These are phyloP conservation scores for Tricholoma saponaceum DNA, from an alignment of 768 basidiomycete genomes.

Conservation along the genomic window DNA sequence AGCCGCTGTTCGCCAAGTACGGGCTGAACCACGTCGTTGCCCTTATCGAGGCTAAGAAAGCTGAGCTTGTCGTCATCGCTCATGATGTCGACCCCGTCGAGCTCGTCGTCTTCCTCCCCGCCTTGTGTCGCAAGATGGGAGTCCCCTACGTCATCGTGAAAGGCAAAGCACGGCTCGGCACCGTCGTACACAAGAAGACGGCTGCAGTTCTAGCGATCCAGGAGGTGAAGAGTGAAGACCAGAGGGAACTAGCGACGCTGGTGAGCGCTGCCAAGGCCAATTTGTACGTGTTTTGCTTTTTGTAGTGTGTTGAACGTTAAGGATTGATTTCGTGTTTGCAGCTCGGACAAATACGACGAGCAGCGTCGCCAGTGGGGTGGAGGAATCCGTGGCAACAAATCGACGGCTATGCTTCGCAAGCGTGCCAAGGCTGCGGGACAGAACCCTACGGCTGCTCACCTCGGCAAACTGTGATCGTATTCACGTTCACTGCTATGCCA, in stretches of 20 bases:
- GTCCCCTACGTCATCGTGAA: too few species aligned
- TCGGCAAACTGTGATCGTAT: constrained; percentile 58
- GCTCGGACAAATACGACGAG: constrained; percentile 92
- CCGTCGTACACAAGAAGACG: constrained; percentile 98
- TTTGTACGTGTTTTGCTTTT: constrained; percentile 59
- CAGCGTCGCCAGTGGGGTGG: constrained; percentile 92
- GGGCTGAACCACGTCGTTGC: constrained; percentile 97
- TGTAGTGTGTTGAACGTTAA: neutral
- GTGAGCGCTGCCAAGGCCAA: constrained; percentile 95
- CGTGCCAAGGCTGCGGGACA: constrained; percentile 89
- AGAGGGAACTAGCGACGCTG: constrained; percentile 88
- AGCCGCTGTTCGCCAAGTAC: constrained; percentile 93
- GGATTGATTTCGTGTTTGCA: constrained; percentile 21
- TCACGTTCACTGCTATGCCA: too few species aligned
- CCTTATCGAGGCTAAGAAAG: constrained; percentile 97
- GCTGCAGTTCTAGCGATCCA: constrained; percentile 87
- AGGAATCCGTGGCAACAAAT: constrained; percentile 93
- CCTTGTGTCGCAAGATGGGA: constrained; percentile 99
- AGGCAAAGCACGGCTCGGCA: constrained; percentile 96
- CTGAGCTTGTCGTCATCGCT: constrained; percentile 90
- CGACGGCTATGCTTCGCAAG: constrained; percentile 88
- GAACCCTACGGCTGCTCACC: constrained; percentile 46
- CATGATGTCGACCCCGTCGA: too few species aligned
- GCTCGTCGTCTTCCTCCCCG: too few species aligned
- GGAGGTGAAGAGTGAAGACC: constrained; percentile 94